These are phyloP conservation scores for Aurantiochytrium sp. DNA, from an alignment of 108 stramenopile genomes.

Conservation along the genomic window DNA sequence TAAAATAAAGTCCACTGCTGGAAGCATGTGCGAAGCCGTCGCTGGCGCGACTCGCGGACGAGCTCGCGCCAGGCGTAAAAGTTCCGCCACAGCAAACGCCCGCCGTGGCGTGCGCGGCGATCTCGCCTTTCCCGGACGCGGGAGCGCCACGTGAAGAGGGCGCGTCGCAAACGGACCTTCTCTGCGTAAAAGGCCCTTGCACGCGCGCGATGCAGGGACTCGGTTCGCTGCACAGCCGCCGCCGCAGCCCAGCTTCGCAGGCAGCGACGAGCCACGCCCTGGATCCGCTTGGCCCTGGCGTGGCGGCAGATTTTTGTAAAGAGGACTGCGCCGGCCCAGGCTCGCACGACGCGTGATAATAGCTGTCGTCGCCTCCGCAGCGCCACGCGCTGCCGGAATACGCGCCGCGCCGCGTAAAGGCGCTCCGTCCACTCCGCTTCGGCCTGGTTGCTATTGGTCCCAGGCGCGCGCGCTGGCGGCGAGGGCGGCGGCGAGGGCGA, in stretches of 20 bases:
- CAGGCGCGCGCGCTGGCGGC: too few species aligned
- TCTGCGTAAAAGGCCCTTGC: neutral
- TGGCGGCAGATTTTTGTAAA: neutral
- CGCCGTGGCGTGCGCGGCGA: neutral
- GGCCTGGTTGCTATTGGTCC: neutral
- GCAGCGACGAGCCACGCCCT: neutral
- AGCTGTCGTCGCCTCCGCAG: neutral
- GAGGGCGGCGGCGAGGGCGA: too few species aligned
- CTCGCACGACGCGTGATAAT: neutral
- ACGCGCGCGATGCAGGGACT: neutral
- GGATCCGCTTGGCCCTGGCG: neutral
- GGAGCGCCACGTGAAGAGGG: neutral
- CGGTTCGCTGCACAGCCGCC: neutral
- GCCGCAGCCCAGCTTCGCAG: neutral
- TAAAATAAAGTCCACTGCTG: neutral
- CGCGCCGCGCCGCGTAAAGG: neutral
- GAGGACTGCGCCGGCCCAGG: neutral
- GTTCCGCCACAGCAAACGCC: neutral
- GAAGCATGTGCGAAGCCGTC: neutral
- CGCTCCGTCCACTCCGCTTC: neutral
- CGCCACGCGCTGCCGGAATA: neutral
- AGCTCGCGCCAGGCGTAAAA: neutral
- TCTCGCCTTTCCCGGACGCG: neutral
- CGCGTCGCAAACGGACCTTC: neutral
- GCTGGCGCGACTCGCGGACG: neutral